These are phyloP conservation scores for Alternaria gaisen DNA, from an alignment of 2,329 filamentous ascomycete species.

Conservation along the genomic window DNA sequence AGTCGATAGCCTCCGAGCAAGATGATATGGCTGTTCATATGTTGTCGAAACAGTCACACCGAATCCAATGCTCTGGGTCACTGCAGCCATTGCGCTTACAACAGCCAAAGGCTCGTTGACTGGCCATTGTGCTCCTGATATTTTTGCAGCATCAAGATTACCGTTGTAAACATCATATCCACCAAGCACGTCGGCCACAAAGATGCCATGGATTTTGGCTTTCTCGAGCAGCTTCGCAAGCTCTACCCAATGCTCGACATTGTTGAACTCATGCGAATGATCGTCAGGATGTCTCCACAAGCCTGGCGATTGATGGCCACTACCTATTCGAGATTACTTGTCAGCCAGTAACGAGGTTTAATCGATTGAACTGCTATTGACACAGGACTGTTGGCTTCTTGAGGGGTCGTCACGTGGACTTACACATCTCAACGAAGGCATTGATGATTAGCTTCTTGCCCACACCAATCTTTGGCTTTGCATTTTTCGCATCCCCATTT, in stretches of 20 bases:
- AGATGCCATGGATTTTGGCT: slow-evolving; percentile 53
- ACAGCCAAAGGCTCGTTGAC: slow-evolving; percentile 74
- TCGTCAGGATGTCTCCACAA: slow-evolving; percentile 73
- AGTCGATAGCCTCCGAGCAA: slow-evolving; percentile 71
- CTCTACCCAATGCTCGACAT: slow-evolving; percentile 49
- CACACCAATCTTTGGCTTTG: slow-evolving; percentile 21
- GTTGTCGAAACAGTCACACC: slow-evolving; percentile 73
- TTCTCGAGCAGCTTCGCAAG: slow-evolving; percentile 51
- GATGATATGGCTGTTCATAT: slow-evolving; percentile 74
- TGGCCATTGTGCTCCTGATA: slow-evolving; percentile 73
- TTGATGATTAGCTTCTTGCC: slow-evolving; percentile 52
- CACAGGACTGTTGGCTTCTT: neutral
- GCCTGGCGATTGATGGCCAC: slow-evolving; percentile 58
- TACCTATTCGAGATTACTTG: slow-evolving; percentile 25
- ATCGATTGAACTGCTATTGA: neutral
- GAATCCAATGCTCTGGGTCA: slow-evolving; percentile 72
- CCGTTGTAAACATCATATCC: slow-evolving; percentile 76
- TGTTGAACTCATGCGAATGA: slow-evolving; percentile 65
- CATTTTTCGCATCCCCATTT: slow-evolving; percentile 27
- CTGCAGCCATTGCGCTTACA: slow-evolving; percentile 73
- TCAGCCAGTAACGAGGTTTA: neutral
- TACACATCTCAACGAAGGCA: slow-evolving; percentile 55
- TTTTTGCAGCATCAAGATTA: slow-evolving; percentile 67
- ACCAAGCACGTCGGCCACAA: slow-evolving; percentile 57
- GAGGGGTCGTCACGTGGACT: slow-evolving; percentile 13